phyloP scores from a whole-genome alignment of 495 filamentous ascomycete species.

The Penicillium flavigenum region DNA sequence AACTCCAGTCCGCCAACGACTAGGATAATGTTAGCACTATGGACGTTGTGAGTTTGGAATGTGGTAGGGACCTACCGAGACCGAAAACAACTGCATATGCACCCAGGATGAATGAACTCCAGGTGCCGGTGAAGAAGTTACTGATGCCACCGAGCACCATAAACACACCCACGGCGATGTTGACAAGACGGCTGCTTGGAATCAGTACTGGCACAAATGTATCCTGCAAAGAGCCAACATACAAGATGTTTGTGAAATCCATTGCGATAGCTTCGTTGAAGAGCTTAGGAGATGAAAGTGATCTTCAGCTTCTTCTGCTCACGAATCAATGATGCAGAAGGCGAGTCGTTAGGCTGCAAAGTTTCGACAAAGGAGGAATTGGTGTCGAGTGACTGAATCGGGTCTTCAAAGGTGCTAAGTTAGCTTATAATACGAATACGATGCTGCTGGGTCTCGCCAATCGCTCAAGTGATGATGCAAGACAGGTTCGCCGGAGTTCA shows the following conservation, averaged over 20 bases:
- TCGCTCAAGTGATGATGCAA: background rate
- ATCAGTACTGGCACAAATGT: constrained; percentile 4
- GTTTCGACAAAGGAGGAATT: background rate
- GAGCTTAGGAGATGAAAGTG: background rate
- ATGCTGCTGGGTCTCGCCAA: background rate
- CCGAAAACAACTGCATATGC: constrained; percentile 89
- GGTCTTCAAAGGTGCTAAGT: background rate
- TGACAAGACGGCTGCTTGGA: constrained; percentile 76
- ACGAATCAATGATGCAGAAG: constrained; percentile 2
- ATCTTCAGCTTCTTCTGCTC: constrained; percentile 18
- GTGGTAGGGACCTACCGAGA: constrained; percentile 57
- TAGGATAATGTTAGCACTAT: constrained; percentile 20
- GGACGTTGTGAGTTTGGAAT: background rate
- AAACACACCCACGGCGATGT: constrained; percentile 80
- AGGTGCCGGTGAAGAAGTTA: constrained; percentile 65
- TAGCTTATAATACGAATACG: constrained; percentile 1
- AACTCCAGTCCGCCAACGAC: constrained; percentile 66
- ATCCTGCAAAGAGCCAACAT: constrained; percentile 25
- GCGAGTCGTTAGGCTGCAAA: constrained; percentile 14
- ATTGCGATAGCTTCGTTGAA: constrained; percentile 32
- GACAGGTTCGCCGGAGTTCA: background rate
- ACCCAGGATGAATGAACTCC: constrained; percentile 67
- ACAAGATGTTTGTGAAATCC: constrained; percentile 62
- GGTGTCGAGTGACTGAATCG: background rate
- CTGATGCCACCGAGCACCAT: constrained; percentile 89